Evolutionary conservation across 345 rosid genomes (phyloP).

Genomic region (Citropsis articulata): DNA sequence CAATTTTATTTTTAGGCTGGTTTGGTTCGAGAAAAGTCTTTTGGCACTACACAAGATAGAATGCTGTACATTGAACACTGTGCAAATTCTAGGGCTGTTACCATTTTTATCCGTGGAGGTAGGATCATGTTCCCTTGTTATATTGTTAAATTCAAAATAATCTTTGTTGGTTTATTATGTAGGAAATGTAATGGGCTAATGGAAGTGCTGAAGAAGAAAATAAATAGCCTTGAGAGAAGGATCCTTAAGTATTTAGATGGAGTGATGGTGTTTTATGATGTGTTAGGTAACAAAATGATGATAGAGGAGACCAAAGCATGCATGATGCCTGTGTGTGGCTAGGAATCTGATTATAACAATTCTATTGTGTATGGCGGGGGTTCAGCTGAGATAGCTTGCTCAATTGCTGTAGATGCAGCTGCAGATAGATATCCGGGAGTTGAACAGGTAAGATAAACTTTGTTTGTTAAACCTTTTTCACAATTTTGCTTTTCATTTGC

Average conservation of each 20-base stretch:
- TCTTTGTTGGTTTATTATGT: neutral
- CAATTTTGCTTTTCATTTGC: neutral
- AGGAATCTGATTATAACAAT: conserved; percentile 89
- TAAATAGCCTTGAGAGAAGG: neutral
- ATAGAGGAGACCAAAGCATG: conserved; percentile 96
- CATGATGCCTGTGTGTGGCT: conserved; percentile 96
- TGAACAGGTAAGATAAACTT: conserved; percentile 61
- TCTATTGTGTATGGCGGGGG: conserved; percentile 98
- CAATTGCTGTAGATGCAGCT: conserved; percentile 85
- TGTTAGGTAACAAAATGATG: conserved; percentile 92
- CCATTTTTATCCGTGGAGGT: conserved; percentile 97
- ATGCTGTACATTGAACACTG: conserved; percentile 82
- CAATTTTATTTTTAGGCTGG: conserved; percentile 61
- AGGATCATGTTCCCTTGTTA: conserved; percentile 10
- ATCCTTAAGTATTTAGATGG: neutral
- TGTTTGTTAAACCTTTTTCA: neutral
- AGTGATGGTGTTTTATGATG: conserved; percentile 19
- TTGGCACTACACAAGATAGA: conserved; percentile 79
- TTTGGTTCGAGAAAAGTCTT: conserved; percentile 68
- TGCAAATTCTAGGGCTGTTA: conserved; percentile 81
- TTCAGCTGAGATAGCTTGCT: conserved; percentile 91
- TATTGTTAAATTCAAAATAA: neutral
- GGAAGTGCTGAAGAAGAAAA: neutral
- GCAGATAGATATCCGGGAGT: conserved; percentile 95
- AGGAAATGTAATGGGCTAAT: neutral